Percentiles rank a stretch among this genome's conserved stretches.
These are phyloP conservation scores for Candida patagonica DNA, from an alignment of 805 yeast species.

Conservation along the genomic window DNA sequence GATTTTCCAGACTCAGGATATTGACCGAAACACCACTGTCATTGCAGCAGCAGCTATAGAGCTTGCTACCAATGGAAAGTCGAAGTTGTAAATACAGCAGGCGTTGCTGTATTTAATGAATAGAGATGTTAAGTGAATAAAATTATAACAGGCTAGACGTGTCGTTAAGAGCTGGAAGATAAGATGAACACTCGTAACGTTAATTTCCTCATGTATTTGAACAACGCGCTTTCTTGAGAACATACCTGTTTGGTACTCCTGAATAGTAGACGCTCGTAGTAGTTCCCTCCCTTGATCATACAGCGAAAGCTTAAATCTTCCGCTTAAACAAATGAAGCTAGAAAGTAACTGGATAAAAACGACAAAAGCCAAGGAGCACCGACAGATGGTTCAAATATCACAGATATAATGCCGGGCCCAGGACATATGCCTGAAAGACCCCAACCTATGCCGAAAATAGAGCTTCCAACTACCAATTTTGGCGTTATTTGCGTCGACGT, in stretches of 20 bases:
- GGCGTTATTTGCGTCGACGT: constrained; percentile 20
- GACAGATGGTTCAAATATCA: constrained; percentile 20
- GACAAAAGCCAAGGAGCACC: constrained; percentile 27
- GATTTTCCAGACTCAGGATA: constrained; percentile 71
- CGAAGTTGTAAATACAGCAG: constrained; percentile 8
- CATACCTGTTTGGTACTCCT: too few relatives aligned
- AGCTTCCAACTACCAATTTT: constrained; percentile 34
- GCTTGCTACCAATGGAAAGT: constrained; percentile 22
- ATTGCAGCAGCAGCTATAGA: constrained; percentile 83
- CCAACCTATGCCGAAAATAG: constrained; percentile 45
- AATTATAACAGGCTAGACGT: constrained; percentile 9
- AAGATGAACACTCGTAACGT: constrained; percentile 3
- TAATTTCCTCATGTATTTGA: too few relatives aligned
- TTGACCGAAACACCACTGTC: constrained; percentile 69
- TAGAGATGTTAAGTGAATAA: not conserved
- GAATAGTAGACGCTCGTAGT: too few relatives aligned
- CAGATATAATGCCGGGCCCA: constrained; percentile 38
- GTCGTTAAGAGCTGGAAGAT: constrained; percentile 6
- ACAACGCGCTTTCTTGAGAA: too few relatives aligned
- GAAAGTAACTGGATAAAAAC: constrained; percentile 23
- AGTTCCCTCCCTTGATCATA: too few relatives aligned
- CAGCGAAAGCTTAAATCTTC: too few relatives aligned
- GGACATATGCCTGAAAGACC: constrained; percentile 45
- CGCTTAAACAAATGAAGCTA: too few relatives aligned
- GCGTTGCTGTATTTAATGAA: not conserved